Evolutionary conservation across 2,329 filamentous ascomycete genomes (phyloP).

Genomic region (Ophiocordyceps camponoti-saundersi): DNA sequence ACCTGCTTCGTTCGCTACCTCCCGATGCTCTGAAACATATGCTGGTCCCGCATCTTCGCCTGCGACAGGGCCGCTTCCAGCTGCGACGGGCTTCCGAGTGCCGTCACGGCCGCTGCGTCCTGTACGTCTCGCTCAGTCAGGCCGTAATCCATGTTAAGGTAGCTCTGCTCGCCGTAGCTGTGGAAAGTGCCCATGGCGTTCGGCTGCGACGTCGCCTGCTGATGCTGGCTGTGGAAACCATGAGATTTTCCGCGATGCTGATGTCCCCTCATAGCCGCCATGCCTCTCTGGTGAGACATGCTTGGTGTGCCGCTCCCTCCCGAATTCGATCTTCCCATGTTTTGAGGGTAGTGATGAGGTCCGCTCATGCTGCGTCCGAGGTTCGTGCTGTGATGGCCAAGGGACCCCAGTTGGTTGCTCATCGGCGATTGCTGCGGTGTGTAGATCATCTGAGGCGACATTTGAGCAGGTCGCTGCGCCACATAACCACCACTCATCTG

Average conservation of each 20-base stretch:
- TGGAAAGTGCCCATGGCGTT: conserved; percentile 5
- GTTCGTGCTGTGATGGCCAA: conserved; percentile 1
- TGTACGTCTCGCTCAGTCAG: conserved; percentile 7
- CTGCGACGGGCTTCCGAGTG: conserved; percentile 7
- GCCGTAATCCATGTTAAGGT: conserved; percentile 10
- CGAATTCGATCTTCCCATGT: conserved; percentile 4
- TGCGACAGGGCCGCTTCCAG: conserved; percentile 8
- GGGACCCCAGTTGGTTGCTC: conserved; percentile 5
- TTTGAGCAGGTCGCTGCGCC: not conserved
- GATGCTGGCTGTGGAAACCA: conserved; percentile 3
- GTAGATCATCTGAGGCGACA: conserved; percentile 3
- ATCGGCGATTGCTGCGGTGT: conserved; percentile 3
- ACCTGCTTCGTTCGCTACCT: conserved; percentile 2
- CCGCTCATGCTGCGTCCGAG: conserved; percentile 3
- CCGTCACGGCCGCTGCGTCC: conserved; percentile 4
- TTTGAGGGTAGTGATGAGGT: conserved; percentile 5
- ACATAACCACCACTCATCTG: conserved; percentile 3
- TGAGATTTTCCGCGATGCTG: conserved; percentile 4
- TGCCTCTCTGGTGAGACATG: conserved; percentile 2
- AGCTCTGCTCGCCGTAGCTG: conserved; percentile 7
- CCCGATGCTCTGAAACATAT: conserved; percentile 8
- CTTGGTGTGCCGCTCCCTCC: conserved; percentile 1
- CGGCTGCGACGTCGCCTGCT: conserved; percentile 3
- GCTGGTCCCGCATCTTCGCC: conserved; percentile 7
- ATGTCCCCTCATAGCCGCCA: conserved; percentile 2